Evolutionary conservation across 106 monocot species (phyloP).

Genomic region (Gastrodia elata): DNA sequence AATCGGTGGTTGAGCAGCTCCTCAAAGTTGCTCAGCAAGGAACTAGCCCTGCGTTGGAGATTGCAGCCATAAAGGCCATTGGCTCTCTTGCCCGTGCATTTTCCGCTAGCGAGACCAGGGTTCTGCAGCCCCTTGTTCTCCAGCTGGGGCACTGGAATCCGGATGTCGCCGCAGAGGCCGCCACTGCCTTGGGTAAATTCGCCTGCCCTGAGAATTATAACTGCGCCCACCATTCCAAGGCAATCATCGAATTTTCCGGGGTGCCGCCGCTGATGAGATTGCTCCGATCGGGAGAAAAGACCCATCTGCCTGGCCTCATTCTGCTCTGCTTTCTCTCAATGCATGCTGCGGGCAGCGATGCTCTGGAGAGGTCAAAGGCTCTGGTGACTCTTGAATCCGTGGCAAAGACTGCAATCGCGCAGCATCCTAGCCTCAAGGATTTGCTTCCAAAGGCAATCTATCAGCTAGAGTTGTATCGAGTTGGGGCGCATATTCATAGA

Average conservation of each 20-base stretch:
- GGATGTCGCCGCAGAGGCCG: slow-evolving; percentile 36
- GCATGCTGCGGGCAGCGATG: slow-evolving; percentile 35
- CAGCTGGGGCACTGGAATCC: slow-evolving; percentile 48
- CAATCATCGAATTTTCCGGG: slow-evolving; percentile 39
- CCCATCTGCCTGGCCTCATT: slow-evolving; percentile 36
- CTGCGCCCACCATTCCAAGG: slow-evolving; percentile 40
- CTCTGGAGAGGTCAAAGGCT: slow-evolving; percentile 25
- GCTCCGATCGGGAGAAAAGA: slow-evolving; percentile 35
- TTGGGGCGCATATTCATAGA: slow-evolving; percentile 7
- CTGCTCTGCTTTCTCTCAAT: slow-evolving; percentile 41
- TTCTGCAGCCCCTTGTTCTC: slow-evolving; percentile 33
- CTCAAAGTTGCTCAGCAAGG: slow-evolving; percentile 22
- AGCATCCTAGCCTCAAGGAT: slow-evolving; percentile 33
- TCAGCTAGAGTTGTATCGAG: slow-evolving; percentile 43
- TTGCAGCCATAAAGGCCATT: slow-evolving; percentile 40
- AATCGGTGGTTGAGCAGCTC: slow-evolving; percentile 49
- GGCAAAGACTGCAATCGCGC: slow-evolving; percentile 16
- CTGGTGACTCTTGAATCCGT: slow-evolving; percentile 28
- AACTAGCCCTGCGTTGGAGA: slow-evolving; percentile 21
- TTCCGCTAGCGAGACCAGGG: slow-evolving; percentile 34
- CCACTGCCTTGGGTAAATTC: slow-evolving; percentile 46
- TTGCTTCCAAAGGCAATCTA: slow-evolving; percentile 43
- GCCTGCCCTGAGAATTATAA: slow-evolving; percentile 41
- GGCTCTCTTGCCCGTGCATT: slow-evolving; percentile 50
- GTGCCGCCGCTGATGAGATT: slow-evolving; percentile 32